phyloP scores from a whole-genome alignment of 768 basidiomycete genomes.

The Leucogyrophana mollusca region DNA sequence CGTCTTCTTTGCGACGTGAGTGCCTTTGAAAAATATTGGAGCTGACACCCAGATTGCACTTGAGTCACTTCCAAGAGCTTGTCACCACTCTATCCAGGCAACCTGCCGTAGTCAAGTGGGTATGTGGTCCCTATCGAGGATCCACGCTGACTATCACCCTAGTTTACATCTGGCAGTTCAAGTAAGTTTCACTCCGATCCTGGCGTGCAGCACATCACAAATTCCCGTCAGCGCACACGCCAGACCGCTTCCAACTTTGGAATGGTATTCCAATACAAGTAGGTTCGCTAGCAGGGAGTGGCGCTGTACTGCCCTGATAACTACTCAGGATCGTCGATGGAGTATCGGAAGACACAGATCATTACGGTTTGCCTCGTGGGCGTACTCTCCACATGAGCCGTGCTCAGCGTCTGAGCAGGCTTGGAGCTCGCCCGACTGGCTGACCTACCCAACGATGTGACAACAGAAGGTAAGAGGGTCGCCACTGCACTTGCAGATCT shows the following conservation, averaged over 20 bases:
- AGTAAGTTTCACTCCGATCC: constrained; percentile 35
- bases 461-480: constrained; percentile 60
- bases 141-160: background rate
- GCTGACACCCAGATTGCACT: background rate
- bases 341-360: constrained; percentile 53
- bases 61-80: constrained; percentile 82
- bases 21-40: background rate
- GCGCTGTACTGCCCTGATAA: background rate
- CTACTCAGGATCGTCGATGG: constrained; percentile 70
- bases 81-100: constrained; percentile 70
- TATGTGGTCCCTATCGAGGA: background rate
- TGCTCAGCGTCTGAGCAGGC: constrained; percentile 45
- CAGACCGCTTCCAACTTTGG: constrained; percentile 59
- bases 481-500: constrained; percentile 57
- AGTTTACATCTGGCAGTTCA: constrained; percentile 85
- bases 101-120: constrained; percentile 78
- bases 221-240: constrained; percentile 47
- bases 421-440: constrained; percentile 87
- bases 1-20: constrained; percentile 89
- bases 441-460: constrained; percentile 74
- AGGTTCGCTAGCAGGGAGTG: constrained; percentile 3
- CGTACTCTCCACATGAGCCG: constrained; percentile 5
- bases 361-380: constrained; percentile 58
- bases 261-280: constrained; percentile 81
- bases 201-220: too few species aligned